Conservation (phyloP, 2,329 filamentous ascomycete genomes). For the Fusarium verrucosum region DNA sequence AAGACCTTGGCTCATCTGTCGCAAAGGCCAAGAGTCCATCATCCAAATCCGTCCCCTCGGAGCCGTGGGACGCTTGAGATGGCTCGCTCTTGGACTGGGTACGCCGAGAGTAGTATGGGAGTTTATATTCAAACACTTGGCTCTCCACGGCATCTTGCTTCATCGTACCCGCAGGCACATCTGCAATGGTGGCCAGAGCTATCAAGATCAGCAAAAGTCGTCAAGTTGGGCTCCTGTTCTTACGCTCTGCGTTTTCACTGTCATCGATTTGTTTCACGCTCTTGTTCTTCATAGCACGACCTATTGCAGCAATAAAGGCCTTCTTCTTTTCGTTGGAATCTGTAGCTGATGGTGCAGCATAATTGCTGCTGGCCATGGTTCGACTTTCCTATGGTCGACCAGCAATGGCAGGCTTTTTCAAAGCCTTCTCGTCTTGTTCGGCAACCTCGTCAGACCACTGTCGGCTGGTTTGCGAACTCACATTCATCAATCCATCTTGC, state of each 20-base stretch:
- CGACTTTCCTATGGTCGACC: slow-evolving; percentile 19
- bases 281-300: slow-evolving; percentile 31
- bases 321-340: slow-evolving; percentile 24
- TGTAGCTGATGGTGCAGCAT: not conserved
- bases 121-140: slow-evolving; percentile 42
- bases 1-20: slow-evolving; percentile 14
- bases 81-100: slow-evolving; percentile 61
- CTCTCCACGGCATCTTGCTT: slow-evolving; percentile 29
- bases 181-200: slow-evolving; percentile 34
- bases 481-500: slow-evolving; percentile 3
- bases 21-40: not conserved
- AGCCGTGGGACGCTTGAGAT: slow-evolving; percentile 38
- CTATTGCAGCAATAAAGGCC: slow-evolving; percentile 36
- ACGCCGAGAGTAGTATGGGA: slow-evolving; percentile 55
- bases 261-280: not conserved
- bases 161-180: slow-evolving; percentile 28
- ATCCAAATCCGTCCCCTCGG: slow-evolving; percentile 31
- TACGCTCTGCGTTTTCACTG: slow-evolving; percentile 20
- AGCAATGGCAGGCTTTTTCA: not conserved
- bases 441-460: slow-evolving; percentile 47
- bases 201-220: slow-evolving; percentile 17
- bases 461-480: slow-evolving; percentile 30
- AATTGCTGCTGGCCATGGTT: not conserved
- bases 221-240: slow-evolving; percentile 2
- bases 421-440: slow-evolving; percentile 35